Evolutionary conservation across 179 eudicot species (phyloP).

Genomic region (Beta corolliflora): DNA sequence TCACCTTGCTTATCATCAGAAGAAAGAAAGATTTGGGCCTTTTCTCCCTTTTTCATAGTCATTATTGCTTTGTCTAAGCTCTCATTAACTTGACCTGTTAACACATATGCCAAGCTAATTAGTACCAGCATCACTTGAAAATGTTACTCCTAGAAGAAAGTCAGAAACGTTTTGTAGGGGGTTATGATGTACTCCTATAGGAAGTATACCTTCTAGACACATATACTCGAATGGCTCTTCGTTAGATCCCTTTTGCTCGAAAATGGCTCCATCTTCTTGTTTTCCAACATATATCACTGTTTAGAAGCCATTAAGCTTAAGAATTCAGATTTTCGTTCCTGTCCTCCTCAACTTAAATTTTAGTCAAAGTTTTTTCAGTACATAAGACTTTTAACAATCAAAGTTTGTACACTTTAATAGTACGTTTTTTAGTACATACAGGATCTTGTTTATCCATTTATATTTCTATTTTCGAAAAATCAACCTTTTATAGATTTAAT

Average conservation of each 20-base stretch:
- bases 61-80: constrained; percentile 46
- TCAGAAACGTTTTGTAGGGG: background rate
- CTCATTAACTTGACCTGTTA: constrained; percentile 43
- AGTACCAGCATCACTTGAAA: background rate
- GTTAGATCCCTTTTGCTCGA: constrained; percentile 45
- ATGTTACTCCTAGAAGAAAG: background rate
- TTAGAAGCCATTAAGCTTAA: background rate
- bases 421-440: too few species aligned
- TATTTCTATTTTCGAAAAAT: too few species aligned
- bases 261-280: constrained; percentile 38
- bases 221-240: constrained; percentile 51
- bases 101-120: background rate
- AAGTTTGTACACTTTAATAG: too few species aligned
- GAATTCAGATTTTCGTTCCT: too few species aligned
- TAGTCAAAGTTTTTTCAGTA: too few species aligned
- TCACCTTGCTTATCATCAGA: constrained; percentile 16
- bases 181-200: background rate
- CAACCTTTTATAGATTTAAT: too few species aligned
- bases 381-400: too few species aligned
- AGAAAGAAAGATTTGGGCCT: constrained; percentile 36
- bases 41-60: constrained; percentile 53
- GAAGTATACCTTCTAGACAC: constrained; percentile 40
- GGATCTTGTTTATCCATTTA: too few species aligned
- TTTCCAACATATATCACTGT: constrained; percentile 39
- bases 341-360: too few species aligned